These are phyloP conservation scores for Spergularia azorica DNA, from an alignment of 179 eudicot genomes.

Conservation along the genomic window DNA sequence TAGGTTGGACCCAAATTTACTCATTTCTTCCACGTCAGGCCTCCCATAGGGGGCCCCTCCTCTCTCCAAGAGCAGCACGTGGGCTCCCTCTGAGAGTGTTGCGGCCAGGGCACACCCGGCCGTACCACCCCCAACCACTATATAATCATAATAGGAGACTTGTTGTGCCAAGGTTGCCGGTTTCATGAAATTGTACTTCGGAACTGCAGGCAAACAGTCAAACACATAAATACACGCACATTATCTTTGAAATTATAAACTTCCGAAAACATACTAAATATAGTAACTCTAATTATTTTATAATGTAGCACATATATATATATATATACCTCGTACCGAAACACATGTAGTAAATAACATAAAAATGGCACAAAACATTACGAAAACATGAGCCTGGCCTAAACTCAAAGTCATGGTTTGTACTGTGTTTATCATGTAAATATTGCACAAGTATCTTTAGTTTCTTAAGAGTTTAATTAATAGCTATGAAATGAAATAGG, in stretches of 20 bases:
- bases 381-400: not conserved
- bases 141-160: conserved; percentile 30
- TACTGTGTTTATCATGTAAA: no score
- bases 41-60: conserved; percentile 37
- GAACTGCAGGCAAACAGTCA: conserved; percentile 12
- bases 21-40: conserved; percentile 23
- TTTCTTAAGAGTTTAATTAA: no score
- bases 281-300: no score
- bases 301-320: no score
- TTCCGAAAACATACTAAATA: no score
- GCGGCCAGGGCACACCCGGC: conserved; percentile 32
- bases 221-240: no score
- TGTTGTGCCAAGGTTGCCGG: conserved; percentile 27
- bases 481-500: not conserved
- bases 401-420: conserved; percentile 22
- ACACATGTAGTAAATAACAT: conserved; percentile 7
- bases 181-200: conserved; percentile 31
- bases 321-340: conserved; percentile 22
- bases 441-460: no score
- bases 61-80: conserved; percentile 34
- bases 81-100: conserved; percentile 32
- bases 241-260: no score
- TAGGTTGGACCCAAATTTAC: conserved; percentile 30
- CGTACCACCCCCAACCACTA: conserved; percentile 33
- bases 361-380: conserved; percentile 12